phyloP scores from a whole-genome alignment of 2,329 filamentous ascomycete species.

The Colletotrichum sp. region DNA sequence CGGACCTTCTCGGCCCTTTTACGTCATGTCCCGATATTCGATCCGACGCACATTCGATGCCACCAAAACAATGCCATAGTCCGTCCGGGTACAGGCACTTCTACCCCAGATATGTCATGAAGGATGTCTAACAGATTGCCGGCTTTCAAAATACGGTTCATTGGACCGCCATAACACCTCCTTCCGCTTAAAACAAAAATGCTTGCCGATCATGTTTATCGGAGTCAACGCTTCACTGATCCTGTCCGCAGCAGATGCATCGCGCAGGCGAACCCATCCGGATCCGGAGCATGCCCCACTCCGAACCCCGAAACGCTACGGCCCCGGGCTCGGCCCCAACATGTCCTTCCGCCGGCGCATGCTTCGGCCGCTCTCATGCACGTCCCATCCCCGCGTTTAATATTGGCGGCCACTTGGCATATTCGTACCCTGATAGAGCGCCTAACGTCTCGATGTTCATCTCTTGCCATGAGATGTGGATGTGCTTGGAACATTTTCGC shows the following conservation, averaged over 20 bases:
- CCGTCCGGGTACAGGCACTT: background rate
- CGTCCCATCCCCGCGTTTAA: background rate
- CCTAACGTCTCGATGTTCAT: background rate
- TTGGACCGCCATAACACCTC: background rate
- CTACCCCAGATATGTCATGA: background rate
- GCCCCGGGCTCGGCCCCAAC: background rate
- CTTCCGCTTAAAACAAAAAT: too few relatives aligned
- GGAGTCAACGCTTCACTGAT: background rate
- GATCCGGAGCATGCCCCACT: background rate
- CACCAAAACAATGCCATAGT: background rate
- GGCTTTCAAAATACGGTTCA: background rate
- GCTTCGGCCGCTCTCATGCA: background rate
- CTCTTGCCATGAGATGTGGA: background rate
- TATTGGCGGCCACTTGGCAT: background rate
- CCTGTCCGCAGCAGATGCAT: accelerated
- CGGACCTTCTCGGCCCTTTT: background rate
- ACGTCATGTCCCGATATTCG: background rate
- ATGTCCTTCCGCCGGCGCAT: background rate
- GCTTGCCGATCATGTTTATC: too few relatives aligned
- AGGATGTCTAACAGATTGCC: background rate
- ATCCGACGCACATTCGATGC: background rate
- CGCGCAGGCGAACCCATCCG: background rate
- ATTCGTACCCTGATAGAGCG: background rate
- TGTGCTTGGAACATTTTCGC: background rate
- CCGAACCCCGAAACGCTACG: background rate